Base-by-base conservation (phyloP, 208 protist species). In the Wallacemonas sp. region DNA sequence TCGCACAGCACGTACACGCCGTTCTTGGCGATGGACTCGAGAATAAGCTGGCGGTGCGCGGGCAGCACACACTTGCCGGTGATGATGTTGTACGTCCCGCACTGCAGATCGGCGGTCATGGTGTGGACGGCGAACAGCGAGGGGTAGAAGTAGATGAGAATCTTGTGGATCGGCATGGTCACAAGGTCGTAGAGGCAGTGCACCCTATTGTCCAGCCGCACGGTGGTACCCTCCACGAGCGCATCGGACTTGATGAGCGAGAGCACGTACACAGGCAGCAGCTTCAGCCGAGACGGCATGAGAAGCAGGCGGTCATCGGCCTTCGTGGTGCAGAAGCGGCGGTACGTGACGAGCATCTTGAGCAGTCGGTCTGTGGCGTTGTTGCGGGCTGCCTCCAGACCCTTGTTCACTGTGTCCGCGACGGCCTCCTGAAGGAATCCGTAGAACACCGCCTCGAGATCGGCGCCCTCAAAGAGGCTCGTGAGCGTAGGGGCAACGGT, bases 241-340 rank as follows among this genome's bases (percentile, higher is more conserved):
- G 85, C 83, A 48, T 92, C 77, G 1, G 85, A 84, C 57, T 96
- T 94, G 41, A 97, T 48, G 24, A 97, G 48, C 34, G 81, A 89
- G 54, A 96, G 68, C 39, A 80, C 58, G 67, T 92, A 98, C 21
- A 98, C 73, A 21, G 95, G 92, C 53, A 98, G 73, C 58, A 97
- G 77, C 73, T 97, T 96, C 53, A 98, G 78, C 1, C 87, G 78
- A n/a, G 91, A 83, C 8, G 97, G 97, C 81, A 98, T 85, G 19
- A 97, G 76, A 21, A 98, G 76, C 60, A 92, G 83, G 19, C 63
- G 68, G 21, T 44, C 34, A 21, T 46, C 38, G 32, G 30, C 50
- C 61, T 63, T 71, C 29, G 78, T 78, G 45, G 63, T 42, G 73
- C 83, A 90, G 66, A 88, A 84, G 22, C 84, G 83, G 30, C 93